phyloP scores from a whole-genome alignment of 202 grass and related monocot species.

The Carex sylvatica region DNA sequence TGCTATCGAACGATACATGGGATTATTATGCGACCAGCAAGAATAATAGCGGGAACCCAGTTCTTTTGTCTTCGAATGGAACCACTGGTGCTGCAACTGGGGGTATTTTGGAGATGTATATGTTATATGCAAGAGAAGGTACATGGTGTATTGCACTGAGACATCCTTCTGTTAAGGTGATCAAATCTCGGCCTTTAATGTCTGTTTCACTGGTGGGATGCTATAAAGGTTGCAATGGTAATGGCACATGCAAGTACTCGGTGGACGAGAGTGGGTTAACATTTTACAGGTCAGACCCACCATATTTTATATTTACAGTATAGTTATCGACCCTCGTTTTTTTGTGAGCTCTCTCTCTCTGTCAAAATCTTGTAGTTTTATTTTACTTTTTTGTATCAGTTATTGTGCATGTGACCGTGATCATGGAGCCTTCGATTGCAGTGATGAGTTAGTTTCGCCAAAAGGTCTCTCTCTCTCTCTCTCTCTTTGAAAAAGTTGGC shows the following conservation, averaged over 20 bases:
- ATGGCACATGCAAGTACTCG: slow-evolving; percentile 69
- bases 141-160: slow-evolving; percentile 83
- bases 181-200: slow-evolving; percentile 54
- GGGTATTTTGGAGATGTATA: slow-evolving; percentile 72
- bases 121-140: slow-evolving; percentile 91
- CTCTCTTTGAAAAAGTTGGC: too few species aligned
- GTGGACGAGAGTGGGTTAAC: slow-evolving; percentile 90
- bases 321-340: neutral
- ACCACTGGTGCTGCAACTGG: slow-evolving; percentile 45
- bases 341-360: neutral
- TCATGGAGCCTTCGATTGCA: slow-evolving; percentile 99
- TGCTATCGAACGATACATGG: slow-evolving; percentile 76
- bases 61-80: slow-evolving; percentile 56
- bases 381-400: slow-evolving; percentile 44
- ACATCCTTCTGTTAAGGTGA: slow-evolving; percentile 49
- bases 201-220: slow-evolving; percentile 87
- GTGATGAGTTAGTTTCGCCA: slow-evolving; percentile 68
- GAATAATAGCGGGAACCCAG: slow-evolving; percentile 44
- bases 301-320: slow-evolving; percentile 3
- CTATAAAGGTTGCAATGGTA: slow-evolving; percentile 74
- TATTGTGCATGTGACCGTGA: slow-evolving; percentile 89
- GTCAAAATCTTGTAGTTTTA: neutral
- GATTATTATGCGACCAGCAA: slow-evolving; percentile 76
- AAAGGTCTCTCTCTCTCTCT: slow-evolving; percentile 45
- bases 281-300: slow-evolving; percentile 73